phyloP scores from a whole-genome alignment of 805 yeast genomes.

The Cyberlindnera xylosilytica region DNA sequence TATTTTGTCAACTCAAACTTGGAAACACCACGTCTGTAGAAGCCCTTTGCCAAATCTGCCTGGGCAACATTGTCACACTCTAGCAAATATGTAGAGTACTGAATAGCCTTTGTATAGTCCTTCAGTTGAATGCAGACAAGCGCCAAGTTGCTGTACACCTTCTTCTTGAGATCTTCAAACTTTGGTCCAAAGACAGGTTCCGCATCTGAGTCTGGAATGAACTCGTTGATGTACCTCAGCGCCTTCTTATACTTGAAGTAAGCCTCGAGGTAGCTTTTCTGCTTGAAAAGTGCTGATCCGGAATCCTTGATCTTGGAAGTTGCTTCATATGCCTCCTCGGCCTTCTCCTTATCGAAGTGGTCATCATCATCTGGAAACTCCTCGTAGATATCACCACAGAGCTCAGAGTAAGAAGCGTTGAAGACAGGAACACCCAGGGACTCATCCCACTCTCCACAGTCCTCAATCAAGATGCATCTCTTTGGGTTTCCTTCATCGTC shows the following conservation, averaged over 20 bases:
- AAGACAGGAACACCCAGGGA: slow-evolving; percentile 52
- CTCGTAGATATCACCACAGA: slow-evolving; percentile 72
- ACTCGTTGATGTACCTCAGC: slow-evolving; percentile 66
- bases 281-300: slow-evolving; percentile 58
- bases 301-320: slow-evolving; percentile 59
- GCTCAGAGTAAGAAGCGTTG: slow-evolving; percentile 56
- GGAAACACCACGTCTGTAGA: slow-evolving; percentile 53
- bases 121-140: slow-evolving; percentile 48
- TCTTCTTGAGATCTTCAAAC: slow-evolving; percentile 44
- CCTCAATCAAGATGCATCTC: slow-evolving; percentile 43
- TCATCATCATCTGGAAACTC: slow-evolving; percentile 76
- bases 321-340: slow-evolving; percentile 48
- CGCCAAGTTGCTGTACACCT: slow-evolving; percentile 50
- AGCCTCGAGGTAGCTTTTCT: slow-evolving; percentile 48
- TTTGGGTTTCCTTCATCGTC: slow-evolving; percentile 42
- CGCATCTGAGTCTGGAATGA: slow-evolving; percentile 62
- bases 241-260: slow-evolving; percentile 63
- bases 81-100: slow-evolving; percentile 53
- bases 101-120: slow-evolving; percentile 46
- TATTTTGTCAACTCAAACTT: slow-evolving; percentile 41
- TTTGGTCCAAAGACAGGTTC: slow-evolving; percentile 50
- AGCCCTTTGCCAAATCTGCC: slow-evolving; percentile 54
- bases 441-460: slow-evolving; percentile 63
- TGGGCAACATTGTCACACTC: slow-evolving; percentile 41
- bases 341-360: slow-evolving; percentile 54